Base-by-base conservation (phyloP, 1,284 basidiomycete genomes). In the Coniferiporia weirii region DNA sequence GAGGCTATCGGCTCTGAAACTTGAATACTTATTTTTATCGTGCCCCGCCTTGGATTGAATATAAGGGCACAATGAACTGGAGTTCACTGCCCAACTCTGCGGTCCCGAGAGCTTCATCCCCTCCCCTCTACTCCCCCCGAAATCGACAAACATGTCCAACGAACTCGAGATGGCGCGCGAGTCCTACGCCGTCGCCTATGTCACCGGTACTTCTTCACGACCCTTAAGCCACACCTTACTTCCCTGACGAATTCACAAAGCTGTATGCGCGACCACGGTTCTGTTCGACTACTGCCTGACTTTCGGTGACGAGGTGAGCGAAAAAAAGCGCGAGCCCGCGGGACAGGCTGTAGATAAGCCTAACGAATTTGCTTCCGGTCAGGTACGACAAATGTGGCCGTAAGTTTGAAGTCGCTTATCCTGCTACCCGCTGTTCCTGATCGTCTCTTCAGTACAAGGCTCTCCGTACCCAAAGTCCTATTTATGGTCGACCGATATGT, bases 311-410 rank as follows among this genome's bases (percentile, higher is more conserved):
- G 51, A 52, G 51, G 51, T 52, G 19, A 6, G 51, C 36, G 36
- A 3, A 17, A n/a, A n/a, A 3, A 22, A 12, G 4, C 15, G 34
- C 19, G 19, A 20, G n/a, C 34, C 4, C 8, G 3, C 20, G n/a
- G 20, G n/a, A 17, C 5, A 35, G 34, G 12, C 19, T 12, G 17
- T 52, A 40, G 15, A 52, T 40, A 38, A 17, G 32, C 12, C 13
- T 20, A 40, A 36, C 49, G 22, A 22, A 40, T 52, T 17, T 40
- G 7, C 17, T 40, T 8, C n/a, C 8, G 27, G 27, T 40, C 36
- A 52, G 51, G 38, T 52, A 22, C 32, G 51, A 19, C 51, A 34
- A 3, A 52, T 52, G n/a, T 52, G 51, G 51, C 51, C 34, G 51
- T 52, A 34, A 52, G 51, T 40, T 10, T 40, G 15, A 10, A 12